These are phyloP conservation scores for Carex cristatella DNA, from an alignment of 176 grass and related monocot species.

Conservation along the genomic window DNA sequence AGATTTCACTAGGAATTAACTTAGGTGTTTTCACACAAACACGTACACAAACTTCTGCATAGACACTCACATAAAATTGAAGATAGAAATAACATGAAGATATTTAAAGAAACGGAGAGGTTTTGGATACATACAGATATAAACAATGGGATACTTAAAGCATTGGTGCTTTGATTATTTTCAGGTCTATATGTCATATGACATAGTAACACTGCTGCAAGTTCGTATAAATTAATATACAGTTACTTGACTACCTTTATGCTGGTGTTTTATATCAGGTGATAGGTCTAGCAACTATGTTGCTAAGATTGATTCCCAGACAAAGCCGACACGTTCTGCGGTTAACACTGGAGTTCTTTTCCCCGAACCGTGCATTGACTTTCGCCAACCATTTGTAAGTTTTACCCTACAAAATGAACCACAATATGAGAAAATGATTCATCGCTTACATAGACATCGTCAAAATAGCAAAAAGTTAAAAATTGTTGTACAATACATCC, in stretches of 20 bases:
- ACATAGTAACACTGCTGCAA: background rate
- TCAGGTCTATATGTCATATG: background rate
- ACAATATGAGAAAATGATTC: background rate
- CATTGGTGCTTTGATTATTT: background rate
- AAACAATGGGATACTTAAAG: background rate
- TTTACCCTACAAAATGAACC: background rate
- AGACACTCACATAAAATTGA: background rate
- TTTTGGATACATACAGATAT: background rate
- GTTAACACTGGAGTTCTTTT: background rate
- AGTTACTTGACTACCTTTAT: background rate
- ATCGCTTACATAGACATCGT: background rate
- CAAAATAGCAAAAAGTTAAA: background rate
- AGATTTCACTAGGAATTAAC: background rate
- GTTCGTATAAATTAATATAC: background rate
- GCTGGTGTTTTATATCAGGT: background rate
- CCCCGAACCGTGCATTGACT: background rate
- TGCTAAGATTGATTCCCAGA: background rate
- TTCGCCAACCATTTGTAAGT: slow-evolving; percentile 12
- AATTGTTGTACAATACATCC: background rate
- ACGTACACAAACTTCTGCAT: background rate
- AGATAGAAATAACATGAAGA: background rate
- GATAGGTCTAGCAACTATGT: background rate
- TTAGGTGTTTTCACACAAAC: background rate
- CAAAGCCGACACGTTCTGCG: background rate
- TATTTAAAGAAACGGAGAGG: background rate